Evolutionary conservation across 495 filamentous ascomycete species (phyloP), one percentile per base, ranked within the genome.

Genomic region (Gamarada debralockiae): DNA sequence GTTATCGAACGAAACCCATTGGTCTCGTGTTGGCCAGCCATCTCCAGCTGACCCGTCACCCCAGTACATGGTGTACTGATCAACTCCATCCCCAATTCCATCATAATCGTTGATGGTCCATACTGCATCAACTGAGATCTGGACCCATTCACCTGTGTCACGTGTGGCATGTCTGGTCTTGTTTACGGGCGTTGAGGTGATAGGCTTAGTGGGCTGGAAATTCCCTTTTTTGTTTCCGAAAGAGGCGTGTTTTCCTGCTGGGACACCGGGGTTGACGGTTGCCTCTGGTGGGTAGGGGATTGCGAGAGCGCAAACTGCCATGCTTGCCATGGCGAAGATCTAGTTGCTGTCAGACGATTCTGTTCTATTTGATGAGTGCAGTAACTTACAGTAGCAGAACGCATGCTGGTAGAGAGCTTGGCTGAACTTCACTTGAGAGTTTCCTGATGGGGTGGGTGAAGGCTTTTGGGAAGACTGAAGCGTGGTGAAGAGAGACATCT

Each of bases 1-100:
- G n/a, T 53, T 41, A 4, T 53, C 51, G 52, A 58, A 56, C 15
- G 57, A 52, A 24, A 44, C 39, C 60, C 63, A 63, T 15, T 37
- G 13, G 10, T 20, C 29, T 38, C 55, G 37, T 1, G 41, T 18
- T 14, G 63, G 63, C 63, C 63, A 65, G 27, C 63, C 63, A 17
- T 48, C 12, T 14, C 22, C 14, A 36, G 23, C 7, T 13, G 25
- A 18, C 27, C 63, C 63, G 44, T 63, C 50, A 21, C 60, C 63
- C 31, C n/a, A 18, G 48, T 50, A 50, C 49, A 42, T 31, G 24
- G 14, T 52, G 17, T 57, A 57, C 10, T 12, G 20, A 17, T 29
- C 15, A 22, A n/a, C n/a, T 12, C 15, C 29, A n/a, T 6, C 15
- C 5, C 20, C 37, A 40, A 40, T 40, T 5, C 37, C 37, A 10